Evolutionary conservation across 208 protist species (phyloP).

Genomic region (Acanthamoeba royreba): DNA sequence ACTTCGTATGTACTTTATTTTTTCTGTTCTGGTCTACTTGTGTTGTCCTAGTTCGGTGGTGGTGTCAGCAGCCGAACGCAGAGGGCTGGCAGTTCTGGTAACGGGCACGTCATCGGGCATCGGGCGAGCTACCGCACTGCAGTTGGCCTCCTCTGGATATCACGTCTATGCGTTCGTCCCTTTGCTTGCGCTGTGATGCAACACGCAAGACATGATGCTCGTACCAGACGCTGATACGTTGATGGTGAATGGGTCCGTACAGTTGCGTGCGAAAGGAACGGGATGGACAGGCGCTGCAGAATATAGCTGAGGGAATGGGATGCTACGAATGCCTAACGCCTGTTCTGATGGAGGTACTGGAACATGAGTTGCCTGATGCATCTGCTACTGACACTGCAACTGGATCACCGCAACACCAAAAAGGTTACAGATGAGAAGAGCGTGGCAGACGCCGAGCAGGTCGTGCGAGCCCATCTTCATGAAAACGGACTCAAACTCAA

Average conservation of each 20-base stretch:
- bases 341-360: not conserved
- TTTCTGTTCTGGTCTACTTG: not conserved
- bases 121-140: not conserved
- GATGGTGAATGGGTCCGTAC: not conserved
- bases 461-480: not conserved
- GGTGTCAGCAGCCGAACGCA: not conserved
- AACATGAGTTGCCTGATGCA: too few relatives aligned
- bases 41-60: not conserved
- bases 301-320: not conserved
- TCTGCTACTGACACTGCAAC: too few relatives aligned
- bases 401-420: too few relatives aligned
- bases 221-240: not conserved
- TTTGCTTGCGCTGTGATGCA: not conserved
- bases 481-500: not conserved
- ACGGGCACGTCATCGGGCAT: not conserved
- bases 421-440: not conserved
- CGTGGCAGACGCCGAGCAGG: not conserved
- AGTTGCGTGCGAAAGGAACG: not conserved
- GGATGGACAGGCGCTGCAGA: not conserved
- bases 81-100: not conserved
- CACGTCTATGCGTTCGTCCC: not conserved
- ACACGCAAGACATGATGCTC: not conserved
- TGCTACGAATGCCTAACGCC: not conserved
- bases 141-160: not conserved
- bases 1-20: too few relatives aligned